These are phyloP conservation scores for Discostella stelligera DNA, from an alignment of 352 stramenopile species.

Conservation along the genomic window DNA sequence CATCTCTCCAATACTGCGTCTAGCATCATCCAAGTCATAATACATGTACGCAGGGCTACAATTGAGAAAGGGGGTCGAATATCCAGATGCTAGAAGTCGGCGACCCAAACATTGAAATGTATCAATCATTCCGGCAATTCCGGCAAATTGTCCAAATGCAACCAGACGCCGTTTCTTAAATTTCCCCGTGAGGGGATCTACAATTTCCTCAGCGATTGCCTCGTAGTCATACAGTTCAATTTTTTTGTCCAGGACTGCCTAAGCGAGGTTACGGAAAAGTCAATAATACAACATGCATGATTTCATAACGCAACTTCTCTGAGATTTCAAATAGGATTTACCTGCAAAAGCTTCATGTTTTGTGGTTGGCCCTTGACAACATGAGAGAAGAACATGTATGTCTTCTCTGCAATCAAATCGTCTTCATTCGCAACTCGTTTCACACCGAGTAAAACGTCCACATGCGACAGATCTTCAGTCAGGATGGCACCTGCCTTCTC, in stretches of 20 bases:
- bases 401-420: constrained; percentile 88
- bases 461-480: constrained; percentile 86
- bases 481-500: constrained; percentile 86
- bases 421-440: constrained; percentile 88
- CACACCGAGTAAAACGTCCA: constrained; percentile 92
- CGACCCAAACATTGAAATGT: constrained; percentile 91
- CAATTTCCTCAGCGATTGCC: constrained; percentile 88
- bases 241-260: constrained; percentile 86
- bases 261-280: constrained; percentile 9
- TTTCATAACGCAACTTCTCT: neutral
- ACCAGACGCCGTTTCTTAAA: constrained; percentile 80
- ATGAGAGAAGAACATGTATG: constrained; percentile 96
- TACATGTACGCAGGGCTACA: constrained; percentile 93
- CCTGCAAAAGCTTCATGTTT: constrained; percentile 93
- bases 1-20: constrained; percentile 84
- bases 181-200: constrained; percentile 17
- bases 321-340: constrained; percentile 24
- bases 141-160: constrained; percentile 92
- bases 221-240: constrained; percentile 96
- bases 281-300: neutral
- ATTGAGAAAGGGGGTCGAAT: constrained; percentile 93
- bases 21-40: constrained; percentile 87
- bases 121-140: constrained; percentile 92
- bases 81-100: constrained; percentile 89
- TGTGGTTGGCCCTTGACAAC: constrained; percentile 95